A percentile compares a stretch with the other conserved stretches of the same genome.
phyloP scores from a whole-genome alignment of 352 stramenopile species.

The Phytophthora podocarpi region DNA sequence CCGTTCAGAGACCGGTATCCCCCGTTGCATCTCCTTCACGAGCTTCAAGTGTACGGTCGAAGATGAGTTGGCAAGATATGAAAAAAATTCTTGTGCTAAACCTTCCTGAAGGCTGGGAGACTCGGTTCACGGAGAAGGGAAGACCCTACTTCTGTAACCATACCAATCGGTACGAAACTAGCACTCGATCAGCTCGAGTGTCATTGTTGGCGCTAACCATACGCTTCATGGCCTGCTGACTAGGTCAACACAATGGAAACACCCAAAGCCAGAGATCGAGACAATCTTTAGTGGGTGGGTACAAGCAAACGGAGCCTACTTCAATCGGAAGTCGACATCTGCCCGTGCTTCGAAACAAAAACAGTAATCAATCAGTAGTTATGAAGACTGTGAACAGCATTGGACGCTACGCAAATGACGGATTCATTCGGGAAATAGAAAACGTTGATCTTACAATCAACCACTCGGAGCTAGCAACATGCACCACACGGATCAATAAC shows the following conservation, averaged over 20 bases:
- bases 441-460: constrained; percentile 14
- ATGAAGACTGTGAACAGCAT: no score
- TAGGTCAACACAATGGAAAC: constrained; percentile 89
- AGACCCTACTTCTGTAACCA: constrained; percentile 88
- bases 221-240: neutral
- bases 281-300: constrained; percentile 78
- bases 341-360: constrained; percentile 15
- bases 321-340: constrained; percentile 36
- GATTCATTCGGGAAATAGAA: constrained; percentile 24
- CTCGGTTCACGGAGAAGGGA: constrained; percentile 80
- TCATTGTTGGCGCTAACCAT: neutral
- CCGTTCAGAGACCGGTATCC: constrained; percentile 15
- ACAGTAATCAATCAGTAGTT: constrained; percentile 1
- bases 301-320: constrained; percentile 65
- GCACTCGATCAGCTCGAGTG: neutral
- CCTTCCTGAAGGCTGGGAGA: constrained; percentile 81
- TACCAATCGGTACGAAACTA: constrained; percentile 51
- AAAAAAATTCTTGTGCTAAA: constrained; percentile 73
- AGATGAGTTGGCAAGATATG: constrained; percentile 81
- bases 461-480: constrained; percentile 15
- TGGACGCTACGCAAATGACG: constrained; percentile 4
- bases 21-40: constrained; percentile 39
- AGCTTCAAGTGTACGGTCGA: constrained; percentile 19
- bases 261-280: constrained; percentile 76
- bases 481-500: constrained; percentile 17